Evolutionary conservation across 2,329 filamentous ascomycete genomes (phyloP), one percentile per base, ranked within the genome.

Genomic region (Ascochyta pisi): DNA sequence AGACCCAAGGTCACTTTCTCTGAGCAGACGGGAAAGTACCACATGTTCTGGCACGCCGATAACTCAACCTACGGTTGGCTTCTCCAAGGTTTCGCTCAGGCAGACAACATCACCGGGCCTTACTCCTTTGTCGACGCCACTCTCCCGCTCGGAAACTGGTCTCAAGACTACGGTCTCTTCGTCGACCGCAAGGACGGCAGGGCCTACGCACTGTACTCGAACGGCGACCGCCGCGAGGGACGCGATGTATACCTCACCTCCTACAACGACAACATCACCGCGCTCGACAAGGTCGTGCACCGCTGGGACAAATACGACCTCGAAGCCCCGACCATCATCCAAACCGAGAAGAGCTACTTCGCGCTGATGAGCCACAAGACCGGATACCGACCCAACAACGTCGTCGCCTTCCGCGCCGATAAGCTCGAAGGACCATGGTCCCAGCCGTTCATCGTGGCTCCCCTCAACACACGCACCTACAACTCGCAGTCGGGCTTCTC

Each of bases 321-420:
- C 1, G 84, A 87, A 62, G 84, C 84, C 0, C 84, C 84, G 0
- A 84, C 82, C 0, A 86, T 86, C 47, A 76, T 86, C 6, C 84
- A 86, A 65, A 86, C 84, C 0, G 83, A 86, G 31, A 77, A 78
- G 55, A 84, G 82, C 61, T 87, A 87, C 62, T 86, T 82, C 62
- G 82, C 83, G 0, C 64, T 87, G 33, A 86, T 86, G 84, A 85
- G 82, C 61, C 84, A 86, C 59, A 87, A 86, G 75, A 87, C 84
- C 0, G 84, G 84, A 0, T 87, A 87, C 50, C 76, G 84, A n/a
- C 84, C 84, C 0, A 86, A 86, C 47, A 86, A 85, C 47, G 83
- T 85, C 1, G 82, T 86, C 6, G 82, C 81, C 1, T 84, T 84
- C 71, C 78, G 82, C 15, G 82, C 82, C 1, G 81, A 84, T 62